A percentile compares a stretch with the other conserved stretches of the same genome.
These are phyloP conservation scores for Trichoderma gracile DNA, from an alignment of 2,329 filamentous ascomycete species.

Conservation along the genomic window DNA sequence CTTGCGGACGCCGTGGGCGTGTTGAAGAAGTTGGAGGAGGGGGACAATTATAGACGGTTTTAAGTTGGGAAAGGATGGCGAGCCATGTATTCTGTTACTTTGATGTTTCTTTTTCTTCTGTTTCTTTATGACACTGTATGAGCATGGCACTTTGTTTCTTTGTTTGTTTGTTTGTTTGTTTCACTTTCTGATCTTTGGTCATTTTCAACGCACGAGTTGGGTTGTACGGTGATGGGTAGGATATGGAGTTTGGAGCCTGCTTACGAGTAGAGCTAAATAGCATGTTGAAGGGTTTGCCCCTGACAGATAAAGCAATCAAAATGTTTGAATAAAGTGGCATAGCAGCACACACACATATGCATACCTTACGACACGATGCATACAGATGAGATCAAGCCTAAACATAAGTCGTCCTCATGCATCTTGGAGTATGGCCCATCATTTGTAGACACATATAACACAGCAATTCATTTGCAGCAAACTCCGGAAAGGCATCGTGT, in stretches of 20 bases:
- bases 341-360: no score
- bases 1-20: conserved; percentile 57
- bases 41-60: conserved; percentile 42
- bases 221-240: no score
- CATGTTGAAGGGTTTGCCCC: no score
- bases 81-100: not conserved
- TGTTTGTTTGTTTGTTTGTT: not conserved
- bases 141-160: not conserved
- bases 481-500: not conserved
- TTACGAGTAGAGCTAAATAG: not conserved
- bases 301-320: not conserved
- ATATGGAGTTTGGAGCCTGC: not conserved
- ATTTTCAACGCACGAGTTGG: no score
- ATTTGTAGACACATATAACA: no score
- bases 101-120: not conserved
- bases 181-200: no score
- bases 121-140: not conserved
- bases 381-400: no score
- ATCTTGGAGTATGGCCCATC: no score
- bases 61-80: not conserved
- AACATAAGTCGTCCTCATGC: no score
- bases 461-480: no score
- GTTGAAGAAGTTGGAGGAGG: conserved; percentile 53
- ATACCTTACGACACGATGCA: no score
- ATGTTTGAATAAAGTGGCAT: not conserved